Percentiles rank a stretch among this genome's conserved stretches.
Conservation (phyloP, 2,329 filamentous ascomycete genomes). For the Dendrostoma leiphaemia region DNA sequence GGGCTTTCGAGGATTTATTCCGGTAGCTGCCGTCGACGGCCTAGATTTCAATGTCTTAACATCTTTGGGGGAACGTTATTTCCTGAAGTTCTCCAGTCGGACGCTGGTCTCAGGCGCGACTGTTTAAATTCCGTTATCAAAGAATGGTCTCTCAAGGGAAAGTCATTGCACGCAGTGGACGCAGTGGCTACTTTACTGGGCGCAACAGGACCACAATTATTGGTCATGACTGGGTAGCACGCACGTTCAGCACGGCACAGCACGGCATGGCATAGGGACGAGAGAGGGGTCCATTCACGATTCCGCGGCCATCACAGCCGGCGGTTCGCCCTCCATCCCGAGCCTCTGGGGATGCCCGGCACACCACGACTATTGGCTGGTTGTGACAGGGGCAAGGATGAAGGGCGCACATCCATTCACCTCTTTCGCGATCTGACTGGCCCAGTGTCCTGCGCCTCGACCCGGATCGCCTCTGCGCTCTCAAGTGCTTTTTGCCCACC, state of each 20-base stretch:
- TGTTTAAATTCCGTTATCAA: too few relatives aligned
- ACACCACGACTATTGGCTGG: background rate
- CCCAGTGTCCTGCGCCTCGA: background rate
- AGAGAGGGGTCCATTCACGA: background rate
- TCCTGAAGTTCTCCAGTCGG: too few relatives aligned
- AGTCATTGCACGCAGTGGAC: too few relatives aligned
- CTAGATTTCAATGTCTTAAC: too few relatives aligned
- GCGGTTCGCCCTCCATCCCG: conserved; percentile 12
- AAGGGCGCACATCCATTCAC: conserved; percentile 5
- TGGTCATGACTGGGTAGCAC: conserved; percentile 6
- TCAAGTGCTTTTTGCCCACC: background rate
- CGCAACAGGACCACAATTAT: background rate
- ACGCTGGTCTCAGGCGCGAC: too few relatives aligned
- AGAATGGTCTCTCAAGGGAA: background rate
- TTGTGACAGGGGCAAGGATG: conserved; percentile 11
- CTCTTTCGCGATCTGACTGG: conserved; percentile 6
- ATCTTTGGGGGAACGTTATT: too few relatives aligned
- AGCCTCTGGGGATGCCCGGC: background rate
- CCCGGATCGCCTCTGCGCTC: too few relatives aligned
- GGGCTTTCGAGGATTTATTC: too few relatives aligned
- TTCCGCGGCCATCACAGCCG: background rate
- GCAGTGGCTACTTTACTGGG: conserved; percentile 1
- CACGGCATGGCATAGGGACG: background rate
- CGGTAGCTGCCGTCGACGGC: too few relatives aligned
- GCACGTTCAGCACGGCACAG: background rate